These are phyloP conservation scores for Trifolium subterraneum DNA, from an alignment of 306 rosid genomes.

Conservation along the genomic window DNA sequence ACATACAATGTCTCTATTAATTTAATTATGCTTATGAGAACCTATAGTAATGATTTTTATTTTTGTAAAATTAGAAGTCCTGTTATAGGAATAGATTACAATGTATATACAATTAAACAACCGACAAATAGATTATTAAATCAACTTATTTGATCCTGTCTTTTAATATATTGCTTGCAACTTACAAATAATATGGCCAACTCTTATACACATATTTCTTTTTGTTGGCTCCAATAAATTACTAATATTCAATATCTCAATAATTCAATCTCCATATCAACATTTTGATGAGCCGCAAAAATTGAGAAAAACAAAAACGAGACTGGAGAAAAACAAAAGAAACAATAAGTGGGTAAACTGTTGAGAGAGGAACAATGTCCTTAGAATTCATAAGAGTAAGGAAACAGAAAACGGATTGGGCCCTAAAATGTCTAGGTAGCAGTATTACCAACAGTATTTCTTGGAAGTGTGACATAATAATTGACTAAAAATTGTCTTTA, in stretches of 20 bases:
- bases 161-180: no score
- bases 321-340: neutral
- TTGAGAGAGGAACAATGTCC: neutral
- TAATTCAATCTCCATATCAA: neutral
- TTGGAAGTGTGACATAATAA: no score
- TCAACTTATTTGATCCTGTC: no score
- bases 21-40: no score
- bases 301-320: slow-evolving; percentile 11
- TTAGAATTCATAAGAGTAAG: neutral
- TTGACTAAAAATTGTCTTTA: no score
- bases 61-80: no score
- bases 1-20: no score
- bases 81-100: no score
- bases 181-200: no score
- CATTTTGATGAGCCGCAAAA: slow-evolving; percentile 33
- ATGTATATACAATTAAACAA: no score
- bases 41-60: no score
- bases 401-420: neutral
- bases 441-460: neutral
- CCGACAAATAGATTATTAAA: no score
- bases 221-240: neutral
- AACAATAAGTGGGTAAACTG: neutral
- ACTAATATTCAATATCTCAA: neutral
- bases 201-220: neutral
- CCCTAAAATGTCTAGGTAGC: neutral